These are phyloP conservation scores for Syncephalastrum monosporum DNA, from an alignment of 371 early-diverging fungal species.

Conservation along the genomic window DNA sequence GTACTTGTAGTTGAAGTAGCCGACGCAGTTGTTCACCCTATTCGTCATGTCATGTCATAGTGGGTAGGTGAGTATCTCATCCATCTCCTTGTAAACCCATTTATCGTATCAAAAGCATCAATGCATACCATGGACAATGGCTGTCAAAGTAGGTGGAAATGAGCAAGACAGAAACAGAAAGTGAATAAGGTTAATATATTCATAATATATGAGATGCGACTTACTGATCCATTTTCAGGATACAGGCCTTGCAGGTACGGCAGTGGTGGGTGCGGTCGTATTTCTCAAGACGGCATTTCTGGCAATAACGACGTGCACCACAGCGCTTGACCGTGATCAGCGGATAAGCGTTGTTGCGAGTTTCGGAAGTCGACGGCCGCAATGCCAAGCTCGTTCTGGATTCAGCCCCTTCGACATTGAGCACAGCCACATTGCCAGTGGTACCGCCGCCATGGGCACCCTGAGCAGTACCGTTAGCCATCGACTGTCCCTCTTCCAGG, in stretches of 20 bases:
- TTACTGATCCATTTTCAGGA: slow-evolving; percentile 73
- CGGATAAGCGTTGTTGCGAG: slow-evolving; percentile 11
- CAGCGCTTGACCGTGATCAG: slow-evolving; percentile 54
- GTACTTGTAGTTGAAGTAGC: slow-evolving; percentile 65
- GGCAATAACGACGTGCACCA: slow-evolving; percentile 57
- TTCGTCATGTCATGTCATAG: slow-evolving; percentile 11
- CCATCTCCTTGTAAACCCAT: background rate
- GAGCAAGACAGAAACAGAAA: no score
- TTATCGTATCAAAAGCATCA: no score
- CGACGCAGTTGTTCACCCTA: slow-evolving; percentile 75
- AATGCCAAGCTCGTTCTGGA: slow-evolving; percentile 15
- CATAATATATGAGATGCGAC: slow-evolving; percentile 8
- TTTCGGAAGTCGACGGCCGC: slow-evolving; percentile 12
- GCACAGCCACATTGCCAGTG: slow-evolving; percentile 13
- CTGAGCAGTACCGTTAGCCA: background rate
- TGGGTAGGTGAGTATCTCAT: background rate
- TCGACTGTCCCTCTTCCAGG: slow-evolving; percentile 4
- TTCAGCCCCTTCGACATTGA: slow-evolving; percentile 21
- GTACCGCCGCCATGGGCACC: no score
- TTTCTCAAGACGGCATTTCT: slow-evolving; percentile 63
- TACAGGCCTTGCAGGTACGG: slow-evolving; percentile 58
- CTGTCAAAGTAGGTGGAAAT: slow-evolving; percentile 17
- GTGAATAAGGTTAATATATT: no score
- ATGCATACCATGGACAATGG: slow-evolving; percentile 57
- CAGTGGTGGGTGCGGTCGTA: slow-evolving; percentile 71